Evolutionary conservation across 495 filamentous ascomycete genomes (phyloP), one percentile per base, ranked within the genome.

Genomic region (Gamarada debralockiae): DNA sequence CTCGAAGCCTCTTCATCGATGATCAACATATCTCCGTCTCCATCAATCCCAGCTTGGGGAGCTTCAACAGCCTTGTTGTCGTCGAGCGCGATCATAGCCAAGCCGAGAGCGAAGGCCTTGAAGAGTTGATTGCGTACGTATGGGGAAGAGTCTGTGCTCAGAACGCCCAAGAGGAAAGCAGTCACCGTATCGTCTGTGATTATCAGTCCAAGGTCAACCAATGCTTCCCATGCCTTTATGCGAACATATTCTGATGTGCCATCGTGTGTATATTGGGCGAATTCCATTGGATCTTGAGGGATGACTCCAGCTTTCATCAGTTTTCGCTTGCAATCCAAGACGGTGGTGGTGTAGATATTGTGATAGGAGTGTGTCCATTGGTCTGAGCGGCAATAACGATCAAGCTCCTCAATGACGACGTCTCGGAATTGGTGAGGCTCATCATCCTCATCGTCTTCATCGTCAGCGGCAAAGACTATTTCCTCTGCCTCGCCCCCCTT

Each of bases 321-420:
- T 42, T 72, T 76, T 66, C 81, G 77, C 53, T 87, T 81, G 67
- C 87, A 90, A n/a, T 86, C 77, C 18, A 97, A 69, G 3, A 90
- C 90, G 5, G 92, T 86, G 31, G 78, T 77, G 1, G 95, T 90
- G 65, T 90, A 90, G 49, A 95, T 76, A 57, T 97, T 99, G 50
- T 96, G 90, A 67, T 86, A 95, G 0, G 91, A 95, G 29, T 84
- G 80, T 0, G 86, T 87, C 84, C 90, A 97, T 68, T 97, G 90
- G 60, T 99, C 93, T 77, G 95, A 90, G 39, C 92, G 82, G 42
- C 90, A 80, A 62, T 92, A 89, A 45, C 95, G 80, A 52, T 96
- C 89, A 40, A 99, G 89, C 64, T 96, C 90, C 33, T 86, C 84
- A 14, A 96, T 66, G 2, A 86, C 86, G 39, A 81, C 77, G 37